Percentiles rank a stretch among this genome's conserved stretches.
Evolutionary conservation across 2,329 filamentous ascomycete genomes (phyloP).

Genomic region (Fusarium neocosmosporiellum): DNA sequence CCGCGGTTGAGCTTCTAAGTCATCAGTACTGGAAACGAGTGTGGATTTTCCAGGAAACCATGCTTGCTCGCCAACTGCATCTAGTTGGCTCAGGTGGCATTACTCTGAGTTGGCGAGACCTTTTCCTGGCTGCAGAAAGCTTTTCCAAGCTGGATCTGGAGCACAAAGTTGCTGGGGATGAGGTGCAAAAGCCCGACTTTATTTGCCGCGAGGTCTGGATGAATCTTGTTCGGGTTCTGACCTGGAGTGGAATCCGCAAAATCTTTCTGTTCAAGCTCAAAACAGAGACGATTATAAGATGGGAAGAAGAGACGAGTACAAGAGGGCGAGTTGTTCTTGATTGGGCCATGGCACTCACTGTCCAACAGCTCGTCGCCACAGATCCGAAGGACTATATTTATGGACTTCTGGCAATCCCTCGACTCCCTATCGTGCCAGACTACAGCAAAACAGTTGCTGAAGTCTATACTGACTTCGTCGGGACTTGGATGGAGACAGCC

Average conservation of each 20-base stretch:
- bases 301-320: no score
- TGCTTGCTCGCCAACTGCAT: not conserved
- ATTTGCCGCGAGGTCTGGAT: not conserved
- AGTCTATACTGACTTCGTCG: not conserved
- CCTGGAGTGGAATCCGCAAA: not conserved
- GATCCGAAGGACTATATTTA: not conserved
- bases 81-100: not conserved
- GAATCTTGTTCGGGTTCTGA: not conserved
- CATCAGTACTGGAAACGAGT: not conserved
- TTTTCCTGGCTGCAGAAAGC: not conserved
- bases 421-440: not conserved
- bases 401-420: not conserved
- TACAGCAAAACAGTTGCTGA: not conserved
- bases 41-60: not conserved
- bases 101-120: not conserved
- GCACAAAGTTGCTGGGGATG: not conserved
- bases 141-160: not conserved
- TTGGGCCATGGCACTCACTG: no score
- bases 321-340: no score
- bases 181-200: not conserved
- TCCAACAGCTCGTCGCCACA: not conserved
- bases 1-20: no score
- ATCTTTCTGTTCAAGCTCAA: no score
- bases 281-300: no score
- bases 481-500: not conserved